phyloP scores from a whole-genome alignment of 768 basidiomycete species.

The Baorangia bicolor region DNA sequence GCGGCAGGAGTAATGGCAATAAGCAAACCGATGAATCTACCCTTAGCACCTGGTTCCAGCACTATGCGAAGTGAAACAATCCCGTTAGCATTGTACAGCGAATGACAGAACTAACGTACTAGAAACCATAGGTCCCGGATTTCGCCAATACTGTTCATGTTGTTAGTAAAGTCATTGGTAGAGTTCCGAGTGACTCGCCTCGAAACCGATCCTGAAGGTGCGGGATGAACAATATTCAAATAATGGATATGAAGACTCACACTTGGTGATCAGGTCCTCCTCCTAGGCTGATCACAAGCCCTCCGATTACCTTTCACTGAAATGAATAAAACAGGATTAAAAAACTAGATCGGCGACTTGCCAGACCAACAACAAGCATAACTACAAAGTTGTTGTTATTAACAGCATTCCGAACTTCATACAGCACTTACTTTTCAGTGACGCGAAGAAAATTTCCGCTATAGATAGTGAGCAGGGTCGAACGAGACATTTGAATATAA shows the following conservation, averaged over 20 bases:
- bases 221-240: constrained; percentile 10
- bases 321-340: background rate
- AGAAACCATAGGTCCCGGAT: constrained; percentile 28
- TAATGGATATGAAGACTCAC: constrained; percentile 33
- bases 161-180: background rate
- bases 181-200: background rate
- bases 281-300: constrained; percentile 56
- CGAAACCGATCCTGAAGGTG: constrained; percentile 18
- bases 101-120: background rate
- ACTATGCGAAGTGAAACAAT: background rate
- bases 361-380: constrained; percentile 37
- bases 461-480: constrained; percentile 2
- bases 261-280: constrained; percentile 53
- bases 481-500: background rate
- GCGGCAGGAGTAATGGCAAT: constrained; percentile 33
- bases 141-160: constrained; percentile 18
- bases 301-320: constrained; percentile 31
- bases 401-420: background rate
- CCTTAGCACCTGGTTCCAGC: constrained; percentile 20
- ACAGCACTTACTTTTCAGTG: constrained; percentile 20
- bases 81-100: background rate
- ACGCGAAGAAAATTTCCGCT: constrained; percentile 25
- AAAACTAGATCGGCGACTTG: background rate
- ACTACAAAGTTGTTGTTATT: constrained; percentile 24
- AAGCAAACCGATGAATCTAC: constrained; percentile 25